Percentiles rank a stretch among this genome's conserved stretches.
These are phyloP conservation scores for Aspergillus hortae DNA, from an alignment of 2,329 filamentous ascomycete species.

Conservation along the genomic window DNA sequence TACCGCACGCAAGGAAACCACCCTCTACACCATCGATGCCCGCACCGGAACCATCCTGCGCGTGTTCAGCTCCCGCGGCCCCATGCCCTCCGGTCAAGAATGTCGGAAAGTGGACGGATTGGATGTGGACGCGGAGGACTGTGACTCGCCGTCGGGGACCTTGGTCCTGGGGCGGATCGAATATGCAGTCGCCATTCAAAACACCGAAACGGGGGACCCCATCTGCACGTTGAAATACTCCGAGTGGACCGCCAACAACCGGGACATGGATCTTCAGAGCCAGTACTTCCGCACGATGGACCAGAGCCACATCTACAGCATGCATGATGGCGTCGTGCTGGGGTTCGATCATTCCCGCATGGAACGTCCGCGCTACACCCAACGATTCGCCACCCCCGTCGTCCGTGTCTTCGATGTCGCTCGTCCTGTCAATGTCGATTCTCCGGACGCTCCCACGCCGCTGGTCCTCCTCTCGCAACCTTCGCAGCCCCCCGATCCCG, in stretches of 20 bases:
- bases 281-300: slow-evolving; percentile 81
- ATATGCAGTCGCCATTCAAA: slow-evolving; percentile 83
- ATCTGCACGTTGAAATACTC: slow-evolving; percentile 90
- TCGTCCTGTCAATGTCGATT: slow-evolving; percentile 64
- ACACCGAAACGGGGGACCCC: slow-evolving; percentile 65
- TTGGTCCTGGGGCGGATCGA: slow-evolving; percentile 82
- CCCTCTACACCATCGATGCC: slow-evolving; percentile 84
- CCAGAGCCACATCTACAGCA: slow-evolving; percentile 82
- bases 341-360: slow-evolving; percentile 67
- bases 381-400: slow-evolving; percentile 72
- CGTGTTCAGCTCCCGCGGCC: slow-evolving; percentile 74
- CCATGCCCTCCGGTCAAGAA: slow-evolving; percentile 67
- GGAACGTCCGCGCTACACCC: slow-evolving; percentile 59
- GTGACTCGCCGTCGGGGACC: slow-evolving; percentile 68
- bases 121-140: slow-evolving; percentile 64
- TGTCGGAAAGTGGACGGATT: slow-evolving; percentile 68
- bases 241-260: slow-evolving; percentile 92
- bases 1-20: slow-evolving; percentile 86
- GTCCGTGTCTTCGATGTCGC: slow-evolving; percentile 87
- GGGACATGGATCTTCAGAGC: slow-evolving; percentile 78
- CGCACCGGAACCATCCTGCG: slow-evolving; percentile 77
- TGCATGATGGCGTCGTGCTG: slow-evolving; percentile 78
- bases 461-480: slow-evolving; percentile 87
- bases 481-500: slow-evolving; percentile 54
- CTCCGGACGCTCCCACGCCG: slow-evolving; percentile 60